phyloP scores from a whole-genome alignment of 495 filamentous ascomycete species.

The Neurospora sp. region DNA sequence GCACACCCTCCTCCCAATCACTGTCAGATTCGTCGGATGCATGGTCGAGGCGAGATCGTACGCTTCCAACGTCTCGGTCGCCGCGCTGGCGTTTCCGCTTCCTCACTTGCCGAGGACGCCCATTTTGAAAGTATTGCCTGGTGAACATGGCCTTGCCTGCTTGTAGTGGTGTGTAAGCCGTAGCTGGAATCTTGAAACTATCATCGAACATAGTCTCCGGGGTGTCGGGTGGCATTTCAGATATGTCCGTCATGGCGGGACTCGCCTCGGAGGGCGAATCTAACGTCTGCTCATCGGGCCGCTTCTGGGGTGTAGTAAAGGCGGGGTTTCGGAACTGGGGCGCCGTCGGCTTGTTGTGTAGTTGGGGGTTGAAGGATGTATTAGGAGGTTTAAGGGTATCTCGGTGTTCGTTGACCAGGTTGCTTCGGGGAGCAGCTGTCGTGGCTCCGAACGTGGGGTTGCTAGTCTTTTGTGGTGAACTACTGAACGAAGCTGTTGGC shows the following conservation, averaged over 20 bases:
- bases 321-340: constrained; percentile 54
- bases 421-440: background rate
- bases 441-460: background rate
- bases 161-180: constrained; percentile 29
- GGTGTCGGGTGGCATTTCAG: constrained; percentile 46
- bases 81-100: constrained; percentile 34
- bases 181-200: constrained; percentile 14
- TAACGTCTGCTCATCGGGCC: constrained; percentile 49
- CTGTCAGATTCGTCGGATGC: constrained; percentile 51
- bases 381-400: constrained; percentile 14
- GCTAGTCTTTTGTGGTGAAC: background rate
- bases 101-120: constrained; percentile 38
- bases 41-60: constrained; percentile 29
- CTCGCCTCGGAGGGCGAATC: constrained; percentile 74
- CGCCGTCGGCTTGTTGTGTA: constrained; percentile 25
- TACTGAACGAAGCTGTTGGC: background rate
- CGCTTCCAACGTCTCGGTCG: constrained; percentile 35
- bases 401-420: background rate
- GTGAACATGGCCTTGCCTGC: constrained; percentile 27
- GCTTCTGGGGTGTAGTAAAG: constrained; percentile 74
- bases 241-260: constrained; percentile 54
- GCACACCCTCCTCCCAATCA: constrained; percentile 17
- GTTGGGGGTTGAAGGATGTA: constrained; percentile 25
- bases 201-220: constrained; percentile 27
- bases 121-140: constrained; percentile 19